Conservation (phyloP, 192 early-diverging fungal genomes). For the Linnemannia schmuckeri region DNA sequence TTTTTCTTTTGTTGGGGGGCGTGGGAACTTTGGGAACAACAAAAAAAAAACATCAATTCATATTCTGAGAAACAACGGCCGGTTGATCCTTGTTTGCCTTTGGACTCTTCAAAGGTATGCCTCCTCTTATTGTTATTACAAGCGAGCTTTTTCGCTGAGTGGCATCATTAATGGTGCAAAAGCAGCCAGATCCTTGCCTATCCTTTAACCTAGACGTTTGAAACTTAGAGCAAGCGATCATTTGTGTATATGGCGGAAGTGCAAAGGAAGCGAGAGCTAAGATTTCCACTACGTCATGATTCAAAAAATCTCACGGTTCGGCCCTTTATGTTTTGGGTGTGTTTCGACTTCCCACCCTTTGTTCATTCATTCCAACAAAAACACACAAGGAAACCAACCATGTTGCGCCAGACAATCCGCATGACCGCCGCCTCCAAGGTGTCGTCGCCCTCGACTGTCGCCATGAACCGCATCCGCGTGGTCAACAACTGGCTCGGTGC, state of each 20-base stretch:
- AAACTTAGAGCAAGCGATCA: too few relatives aligned
- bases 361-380: background rate
- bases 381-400: constrained; percentile 5
- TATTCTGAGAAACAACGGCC: too few relatives aligned
- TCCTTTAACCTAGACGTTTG: background rate
- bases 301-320: too few relatives aligned
- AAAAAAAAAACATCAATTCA: too few relatives aligned
- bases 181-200: too few relatives aligned
- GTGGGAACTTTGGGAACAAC: too few relatives aligned
- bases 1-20: too few relatives aligned
- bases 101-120: too few relatives aligned
- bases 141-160: too few relatives aligned
- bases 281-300: background rate
- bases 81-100: too few relatives aligned
- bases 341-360: background rate
- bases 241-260: background rate
- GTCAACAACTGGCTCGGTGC: constrained; percentile 47
- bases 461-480: constrained; percentile 47
- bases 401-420: constrained; percentile 54
- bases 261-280: background rate
- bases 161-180: too few relatives aligned
- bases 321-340: background rate
- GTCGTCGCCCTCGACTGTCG: constrained; percentile 39
- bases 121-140: too few relatives aligned
- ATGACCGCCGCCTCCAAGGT: constrained; percentile 39